Conservation (phyloP, 2,329 filamentous ascomycete species). For the Chaetomium olivaceum region DNA sequence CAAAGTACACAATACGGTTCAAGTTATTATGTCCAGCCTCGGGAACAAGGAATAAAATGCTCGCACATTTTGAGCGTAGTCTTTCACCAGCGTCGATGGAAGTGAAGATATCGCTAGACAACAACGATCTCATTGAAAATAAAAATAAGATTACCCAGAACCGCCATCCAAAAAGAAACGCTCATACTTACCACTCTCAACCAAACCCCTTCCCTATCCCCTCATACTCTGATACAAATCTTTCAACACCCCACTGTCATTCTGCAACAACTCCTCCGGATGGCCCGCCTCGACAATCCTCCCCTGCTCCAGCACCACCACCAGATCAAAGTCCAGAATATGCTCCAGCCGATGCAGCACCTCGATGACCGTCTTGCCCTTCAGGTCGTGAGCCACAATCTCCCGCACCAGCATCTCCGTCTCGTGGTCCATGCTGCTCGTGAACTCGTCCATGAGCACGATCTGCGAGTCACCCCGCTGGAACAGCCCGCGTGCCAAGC, state of each 20-base stretch:
- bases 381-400: slow-evolving; percentile 21
- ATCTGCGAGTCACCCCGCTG: slow-evolving; percentile 16
- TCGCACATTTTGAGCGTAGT: too few species aligned
- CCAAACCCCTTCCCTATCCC: background rate
- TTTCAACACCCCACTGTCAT: slow-evolving; percentile 17
- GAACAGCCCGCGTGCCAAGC: slow-evolving; percentile 22
- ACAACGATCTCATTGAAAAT: background rate
- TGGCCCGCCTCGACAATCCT: slow-evolving; percentile 15
- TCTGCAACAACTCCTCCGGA: slow-evolving; percentile 17
- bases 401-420: slow-evolving; percentile 23
- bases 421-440: slow-evolving; percentile 24
- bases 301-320: slow-evolving; percentile 19
- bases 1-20: too few species aligned
- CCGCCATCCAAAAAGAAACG: background rate
- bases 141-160: background rate
- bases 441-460: slow-evolving; percentile 27
- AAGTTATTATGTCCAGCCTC: too few species aligned
- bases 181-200: background rate
- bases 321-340: slow-evolving; percentile 23
- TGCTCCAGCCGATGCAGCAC: slow-evolving; percentile 26
- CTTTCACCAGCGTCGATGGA: too few species aligned
- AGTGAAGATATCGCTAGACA: too few species aligned
- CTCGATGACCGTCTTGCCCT: slow-evolving; percentile 18
- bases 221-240: slow-evolving; percentile 24
- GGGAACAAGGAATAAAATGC: too few species aligned